These are phyloP conservation scores for Pinus taeda DNA, from an alignment of 75 land plant genomes.

Conservation along the genomic window DNA sequence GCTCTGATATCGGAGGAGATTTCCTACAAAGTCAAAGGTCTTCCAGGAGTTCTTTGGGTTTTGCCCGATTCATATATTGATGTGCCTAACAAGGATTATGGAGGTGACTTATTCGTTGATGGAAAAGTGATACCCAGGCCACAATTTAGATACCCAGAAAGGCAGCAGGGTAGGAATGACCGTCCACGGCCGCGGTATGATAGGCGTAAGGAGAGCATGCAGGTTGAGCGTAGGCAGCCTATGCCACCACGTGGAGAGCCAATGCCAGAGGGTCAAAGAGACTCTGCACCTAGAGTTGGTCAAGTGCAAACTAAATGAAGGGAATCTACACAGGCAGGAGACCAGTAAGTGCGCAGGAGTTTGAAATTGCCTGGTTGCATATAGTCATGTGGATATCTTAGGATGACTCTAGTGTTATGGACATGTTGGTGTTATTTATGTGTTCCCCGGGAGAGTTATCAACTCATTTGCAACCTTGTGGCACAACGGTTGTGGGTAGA, in stretches of 20 bases:
- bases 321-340: background rate
- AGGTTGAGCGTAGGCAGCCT: conserved; percentile 38
- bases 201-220: conserved; percentile 52
- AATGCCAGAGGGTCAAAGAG: background rate
- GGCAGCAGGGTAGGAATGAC: conserved; percentile 26
- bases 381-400: background rate
- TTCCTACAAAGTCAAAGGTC: conserved; percentile 63
- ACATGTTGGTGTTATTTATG: background rate
- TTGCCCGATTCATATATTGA: conserved; percentile 80
- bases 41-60: conserved; percentile 81
- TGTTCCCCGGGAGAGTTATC: background rate
- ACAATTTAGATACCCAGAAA: conserved; percentile 43
- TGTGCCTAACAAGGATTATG: conserved; percentile 56
- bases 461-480: background rate
- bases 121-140: conserved; percentile 75
- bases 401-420: background rate
- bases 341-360: background rate
- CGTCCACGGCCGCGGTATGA: conserved; percentile 48
- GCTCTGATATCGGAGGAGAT: conserved; percentile 66
- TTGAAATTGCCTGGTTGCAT: background rate
- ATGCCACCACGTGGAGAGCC: conserved; percentile 8
- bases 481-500: background rate
- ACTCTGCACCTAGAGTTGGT: background rate
- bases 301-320: background rate
- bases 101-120: conserved; percentile 58